These are phyloP conservation scores for Talaromyces sp. DNA, from an alignment of 2,329 filamentous ascomycete genomes.

Conservation along the genomic window DNA sequence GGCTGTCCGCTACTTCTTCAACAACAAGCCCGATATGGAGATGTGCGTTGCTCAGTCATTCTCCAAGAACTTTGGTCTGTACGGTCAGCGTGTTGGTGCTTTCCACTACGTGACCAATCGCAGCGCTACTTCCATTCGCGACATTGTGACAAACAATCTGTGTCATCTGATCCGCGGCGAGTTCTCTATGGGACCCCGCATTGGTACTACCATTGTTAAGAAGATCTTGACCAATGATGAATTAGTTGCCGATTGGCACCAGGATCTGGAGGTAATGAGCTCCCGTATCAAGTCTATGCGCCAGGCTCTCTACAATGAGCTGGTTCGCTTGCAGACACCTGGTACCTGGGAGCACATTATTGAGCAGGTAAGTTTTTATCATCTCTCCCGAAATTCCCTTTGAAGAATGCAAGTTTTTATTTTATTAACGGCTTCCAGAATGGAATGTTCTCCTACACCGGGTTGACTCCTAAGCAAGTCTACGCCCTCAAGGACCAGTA, in stretches of 20 bases:
- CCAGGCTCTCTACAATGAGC: conserved; percentile 72
- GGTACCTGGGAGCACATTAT: conserved; percentile 98
- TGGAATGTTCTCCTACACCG: conserved; percentile 90
- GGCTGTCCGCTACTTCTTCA: conserved; percentile 87
- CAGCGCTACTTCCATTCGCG: conserved; percentile 31
- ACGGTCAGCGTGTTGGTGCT: conserved; percentile 91
- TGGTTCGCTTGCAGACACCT: conserved; percentile 81
- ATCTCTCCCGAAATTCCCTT: neutral
- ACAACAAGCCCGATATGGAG: conserved; percentile 72
- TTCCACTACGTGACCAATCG: conserved; percentile 66
- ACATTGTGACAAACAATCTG: conserved; percentile 40
- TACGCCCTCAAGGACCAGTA: conserved; percentile 43
- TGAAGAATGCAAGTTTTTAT: neutral
- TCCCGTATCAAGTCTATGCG: conserved; percentile 94
- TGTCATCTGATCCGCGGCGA: conserved; percentile 45
- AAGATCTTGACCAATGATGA: conserved; percentile 75
- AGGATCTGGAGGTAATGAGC: conserved; percentile 86
- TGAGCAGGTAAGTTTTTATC: conserved; percentile 69
- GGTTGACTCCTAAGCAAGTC: conserved; percentile 51
- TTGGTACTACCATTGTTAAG: conserved; percentile 82
- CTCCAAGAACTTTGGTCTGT: conserved; percentile 74
- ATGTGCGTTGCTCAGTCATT: conserved; percentile 62
- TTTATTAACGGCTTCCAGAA: conserved; percentile 28
- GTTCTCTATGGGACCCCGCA: conserved; percentile 66
- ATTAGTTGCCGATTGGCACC: conserved; percentile 86